phyloP scores from a whole-genome alignment of 2,329 filamentous ascomycete genomes.

The Epichloe gansuensis region DNA sequence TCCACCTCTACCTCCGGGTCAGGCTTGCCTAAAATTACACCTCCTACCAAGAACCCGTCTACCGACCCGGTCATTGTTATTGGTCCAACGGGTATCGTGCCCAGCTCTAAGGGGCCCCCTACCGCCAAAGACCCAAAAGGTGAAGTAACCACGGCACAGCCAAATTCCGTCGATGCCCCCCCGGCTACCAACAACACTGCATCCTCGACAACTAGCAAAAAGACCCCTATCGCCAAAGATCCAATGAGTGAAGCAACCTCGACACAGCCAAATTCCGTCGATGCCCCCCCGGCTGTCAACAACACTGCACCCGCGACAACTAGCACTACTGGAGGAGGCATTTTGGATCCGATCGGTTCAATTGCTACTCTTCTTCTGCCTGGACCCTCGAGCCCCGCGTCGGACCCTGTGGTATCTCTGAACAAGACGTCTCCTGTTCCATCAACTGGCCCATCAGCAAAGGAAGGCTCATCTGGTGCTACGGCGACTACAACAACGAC shows the following conservation, averaged over 20 bases:
- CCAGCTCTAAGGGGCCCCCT: neutral
- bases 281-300: constrained; percentile 1
- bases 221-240: neutral
- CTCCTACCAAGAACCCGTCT: neutral
- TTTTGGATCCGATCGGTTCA: constrained; percentile 14
- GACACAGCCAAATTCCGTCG: neutral
- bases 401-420: neutral
- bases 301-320: neutral
- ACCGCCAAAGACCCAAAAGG: neutral
- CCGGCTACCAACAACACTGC: no score
- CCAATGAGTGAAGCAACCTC: neutral
- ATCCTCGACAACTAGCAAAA: neutral
- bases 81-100: constrained; percentile 16
- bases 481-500: neutral
- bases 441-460: neutral
- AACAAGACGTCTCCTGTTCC: neutral
- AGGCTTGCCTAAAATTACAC: neutral
- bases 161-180: neutral
- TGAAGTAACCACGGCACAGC: neutral
- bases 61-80: constrained; percentile 13
- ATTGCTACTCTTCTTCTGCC: constrained; percentile 11
- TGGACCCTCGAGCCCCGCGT: constrained; percentile 1
- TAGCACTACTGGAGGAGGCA: constrained; percentile 2
- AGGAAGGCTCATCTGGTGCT: neutral
- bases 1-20: neutral